phyloP scores from a whole-genome alignment of 495 filamentous ascomycete species.

The Thermothielavioides terrestris region DNA sequence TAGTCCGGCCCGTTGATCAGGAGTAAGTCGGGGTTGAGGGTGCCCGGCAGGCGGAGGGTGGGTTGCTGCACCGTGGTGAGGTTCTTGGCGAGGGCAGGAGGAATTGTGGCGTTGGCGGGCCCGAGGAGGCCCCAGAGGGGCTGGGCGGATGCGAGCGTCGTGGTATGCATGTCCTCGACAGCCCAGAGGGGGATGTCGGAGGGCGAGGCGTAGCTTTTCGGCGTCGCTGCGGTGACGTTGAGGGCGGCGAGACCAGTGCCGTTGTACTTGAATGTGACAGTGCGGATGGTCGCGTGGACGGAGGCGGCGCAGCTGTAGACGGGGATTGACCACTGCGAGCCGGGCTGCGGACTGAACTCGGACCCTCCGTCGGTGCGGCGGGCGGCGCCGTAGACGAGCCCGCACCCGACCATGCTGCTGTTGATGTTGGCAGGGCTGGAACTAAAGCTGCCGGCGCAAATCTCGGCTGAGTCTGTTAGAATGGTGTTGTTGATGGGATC shows the following conservation, averaged over 20 bases:
- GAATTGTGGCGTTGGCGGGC: background rate
- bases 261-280: slow-evolving; percentile 16
- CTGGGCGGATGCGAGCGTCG: background rate
- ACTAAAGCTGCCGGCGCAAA: slow-evolving; percentile 20
- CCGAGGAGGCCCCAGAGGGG: background rate
- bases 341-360: slow-evolving; percentile 24
- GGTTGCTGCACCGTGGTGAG: background rate
- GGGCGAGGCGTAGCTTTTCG: background rate
- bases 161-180: background rate
- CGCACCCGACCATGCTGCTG: slow-evolving; percentile 31
- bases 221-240: background rate
- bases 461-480: too few relatives aligned
- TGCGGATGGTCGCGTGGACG: slow-evolving; percentile 34
- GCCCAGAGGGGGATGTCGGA: slow-evolving; percentile 5
- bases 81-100: background rate
- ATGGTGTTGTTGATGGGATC: too few relatives aligned
- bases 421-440: slow-evolving; percentile 31
- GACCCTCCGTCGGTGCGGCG: slow-evolving; percentile 20
- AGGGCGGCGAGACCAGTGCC: background rate
- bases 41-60: background rate
- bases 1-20: background rate
- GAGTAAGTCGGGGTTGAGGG: background rate
- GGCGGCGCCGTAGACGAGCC: slow-evolving; percentile 29
- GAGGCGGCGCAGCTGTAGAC: slow-evolving; percentile 36
- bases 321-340: slow-evolving; percentile 29